Evolutionary conservation across 2,329 filamentous ascomycete genomes (phyloP), one percentile per base, ranked within the genome.

Genomic region (Pseudogymnoascus sp.): DNA sequence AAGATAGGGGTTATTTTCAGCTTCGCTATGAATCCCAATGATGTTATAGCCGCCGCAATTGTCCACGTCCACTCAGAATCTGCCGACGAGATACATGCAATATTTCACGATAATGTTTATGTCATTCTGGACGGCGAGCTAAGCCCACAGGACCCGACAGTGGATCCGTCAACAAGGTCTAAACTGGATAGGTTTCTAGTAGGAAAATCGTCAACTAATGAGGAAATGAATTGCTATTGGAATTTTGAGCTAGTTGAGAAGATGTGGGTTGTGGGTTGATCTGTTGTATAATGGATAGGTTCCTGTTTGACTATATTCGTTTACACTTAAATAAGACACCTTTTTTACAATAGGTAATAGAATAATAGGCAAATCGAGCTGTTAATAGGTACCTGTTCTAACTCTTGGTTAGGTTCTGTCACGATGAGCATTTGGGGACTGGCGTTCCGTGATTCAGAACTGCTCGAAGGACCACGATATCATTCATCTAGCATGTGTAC

Each of bases 161-260:
- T 17, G 29, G n/a, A 54, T 54, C 47, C 47, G 29, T 11, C 47
- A 33, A 54, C 10, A 11, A 8, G 47, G 47, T 54, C 47, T 31
- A 33, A 21, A 33, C 26, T 54, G n/a, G 47, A 9, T 8, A 54
- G 47, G 9, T 33, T 17, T 54, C 2, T 54, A 3, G n/a, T 5
- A 5, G 29, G 47, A 2, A 54, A 7, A 6, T 54, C 47, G n/a
- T 17, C 47, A 33, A 54, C 47, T 11, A 54, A 54, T 9, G 47
- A 54, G 47, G 47, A 54, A 15, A 33, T 33, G 29, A 54, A 54
- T 21, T 54, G 29, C n/a, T 29, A 11, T 54, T 54, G 47, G 47
- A 54, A 33, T 10, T 54, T 54, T 21, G 29, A 54, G 47, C 47
- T 54, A 17, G 47, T 54, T 54, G 9, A 54, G 47, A 54, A 54